Evolutionary conservation across 495 filamentous ascomycete genomes (phyloP), one percentile per base, ranked within the genome.

Genomic region (Evernia prunastri): DNA sequence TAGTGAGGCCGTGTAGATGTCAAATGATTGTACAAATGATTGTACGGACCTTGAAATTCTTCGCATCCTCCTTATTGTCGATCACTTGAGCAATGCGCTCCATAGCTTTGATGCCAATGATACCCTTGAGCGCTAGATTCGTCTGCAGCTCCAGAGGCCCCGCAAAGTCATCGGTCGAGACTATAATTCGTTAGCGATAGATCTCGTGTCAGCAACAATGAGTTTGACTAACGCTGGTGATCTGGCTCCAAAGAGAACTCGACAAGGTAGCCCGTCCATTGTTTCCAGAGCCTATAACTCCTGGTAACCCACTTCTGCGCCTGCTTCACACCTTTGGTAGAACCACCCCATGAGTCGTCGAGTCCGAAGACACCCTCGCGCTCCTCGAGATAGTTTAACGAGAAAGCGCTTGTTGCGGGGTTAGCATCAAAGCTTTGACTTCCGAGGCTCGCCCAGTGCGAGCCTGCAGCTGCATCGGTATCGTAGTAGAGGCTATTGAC

Each of bases 81-180:
- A 88, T 77, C 4, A 92, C 73, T 37, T 81, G 82, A 11, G 93
- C 83, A 36, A 97, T 82, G 70, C 92, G 86, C 73, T 87, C 87
- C 90, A 97, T 96, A 56, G 93, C 93, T 70, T 88, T 88, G 77
- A 97, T 96, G 42, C 93, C 93, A 67, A 97, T 82, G 68, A 97
- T 95, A 9, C 92, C 93, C 71, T 96, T 97, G 35, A 97, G 76
- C 1, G 93, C 93, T 11, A 97, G 79, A 67, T 97, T 97, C 1
- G 93, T 96, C 72, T 96, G 92, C 59, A 96, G 87, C 35, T 90
- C 86, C 53, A 97, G 81, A 84, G 90, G 94, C 47, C 93, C 93
- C 36, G 93, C 93, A 73, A 97, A 97, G 73, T 97, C 93, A 72
- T 97, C 93, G 8, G 93, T 97, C 35, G 86, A 93, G 13, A 96